A percentile compares a stretch with the other conserved stretches of the same genome.
Conservation (phyloP, 1,284 basidiomycete genomes). For the Apiotrichum siamense region DNA sequence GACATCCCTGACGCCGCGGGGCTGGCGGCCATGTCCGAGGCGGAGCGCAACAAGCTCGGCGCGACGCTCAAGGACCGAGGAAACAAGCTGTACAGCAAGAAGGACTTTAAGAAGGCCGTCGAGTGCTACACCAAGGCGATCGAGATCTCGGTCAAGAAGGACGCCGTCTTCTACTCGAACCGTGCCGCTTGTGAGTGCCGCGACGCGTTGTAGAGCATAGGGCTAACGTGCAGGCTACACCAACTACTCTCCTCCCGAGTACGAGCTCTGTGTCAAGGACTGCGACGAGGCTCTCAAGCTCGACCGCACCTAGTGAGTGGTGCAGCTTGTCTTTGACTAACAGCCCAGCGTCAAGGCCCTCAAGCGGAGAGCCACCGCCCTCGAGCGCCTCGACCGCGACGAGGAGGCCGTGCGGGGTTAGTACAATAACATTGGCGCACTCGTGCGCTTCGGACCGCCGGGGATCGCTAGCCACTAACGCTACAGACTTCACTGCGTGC, state of each 20-base stretch:
- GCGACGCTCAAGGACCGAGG: slow-evolving; percentile 79
- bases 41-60: slow-evolving; percentile 67
- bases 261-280: slow-evolving; percentile 81
- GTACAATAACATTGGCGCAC: too few species aligned
- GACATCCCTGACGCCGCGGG: slow-evolving; percentile 29
- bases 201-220: too few species aligned
- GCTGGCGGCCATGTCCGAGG: slow-evolving; percentile 32
- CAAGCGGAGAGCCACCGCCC: slow-evolving; percentile 81
- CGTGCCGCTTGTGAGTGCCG: slow-evolving; percentile 77
- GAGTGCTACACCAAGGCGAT: slow-evolving; percentile 89
- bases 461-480: background rate
- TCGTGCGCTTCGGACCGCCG: too few species aligned
- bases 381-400: slow-evolving; percentile 69
- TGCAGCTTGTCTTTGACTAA: background rate
- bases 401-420: slow-evolving; percentile 72
- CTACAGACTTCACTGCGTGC: slow-evolving; percentile 84
- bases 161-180: slow-evolving; percentile 95
- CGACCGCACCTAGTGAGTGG: slow-evolving; percentile 63
- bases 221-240: slow-evolving; percentile 86
- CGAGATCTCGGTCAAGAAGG: slow-evolving; percentile 70
- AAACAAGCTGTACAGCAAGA: slow-evolving; percentile 78
- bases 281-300: slow-evolving; percentile 83
- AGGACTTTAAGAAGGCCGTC: slow-evolving; percentile 70
- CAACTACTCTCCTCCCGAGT: slow-evolving; percentile 77
- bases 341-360: slow-evolving; percentile 71